Base-by-base conservation (phyloP, 192 early-diverging fungal species). In the Coemansia sp. region DNA sequence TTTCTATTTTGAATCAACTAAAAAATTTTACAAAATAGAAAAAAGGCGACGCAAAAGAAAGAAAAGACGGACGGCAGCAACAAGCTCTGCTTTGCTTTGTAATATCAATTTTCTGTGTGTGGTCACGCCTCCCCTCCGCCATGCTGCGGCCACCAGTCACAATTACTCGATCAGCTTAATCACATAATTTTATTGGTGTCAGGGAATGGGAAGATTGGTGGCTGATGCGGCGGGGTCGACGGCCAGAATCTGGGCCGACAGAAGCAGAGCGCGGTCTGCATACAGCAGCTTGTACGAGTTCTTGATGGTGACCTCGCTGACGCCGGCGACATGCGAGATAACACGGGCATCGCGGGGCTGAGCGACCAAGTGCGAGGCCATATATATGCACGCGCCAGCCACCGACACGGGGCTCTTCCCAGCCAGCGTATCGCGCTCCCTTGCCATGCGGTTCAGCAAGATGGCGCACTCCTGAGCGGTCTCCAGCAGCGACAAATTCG, bases 221-320 rank as follows among this genome's bases (percentile, higher is more conserved):
- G 68, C 1, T 2, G 63, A 71, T 6, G 73, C 70, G n/a, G 53
- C 39, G 2, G 73, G 66, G 36, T 65, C 56, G 14, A 54, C 37
- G 4, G 42, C 57, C 2, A 84, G 56, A 36, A 84, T 62, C 46
- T 70, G 37, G 19, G 56, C 59, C 11, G 47, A 40, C 20, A 88
- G 62, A 27, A 98, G 69, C 31, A 75, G 77, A 14, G 74, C 58
- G 11, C 86, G 86, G 43, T 89, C 87, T 7, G 60, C 76, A 75
- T 86, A 92, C 19, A 94, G 68, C 32, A 86, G 74, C 60, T 87
- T 89, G 68, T 94, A 94, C 4, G 93, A 88, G 78, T 88, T 94
- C 73, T 94, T 94, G 61, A 99, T 90, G 0, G 97, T 99, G 12
- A 92, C 89, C 70, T 99, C 97, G 19, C 95, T 96, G 49, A 95